Evolutionary conservation across 768 basidiomycete species (phyloP).

Genomic region (Podaxis sp.): DNA sequence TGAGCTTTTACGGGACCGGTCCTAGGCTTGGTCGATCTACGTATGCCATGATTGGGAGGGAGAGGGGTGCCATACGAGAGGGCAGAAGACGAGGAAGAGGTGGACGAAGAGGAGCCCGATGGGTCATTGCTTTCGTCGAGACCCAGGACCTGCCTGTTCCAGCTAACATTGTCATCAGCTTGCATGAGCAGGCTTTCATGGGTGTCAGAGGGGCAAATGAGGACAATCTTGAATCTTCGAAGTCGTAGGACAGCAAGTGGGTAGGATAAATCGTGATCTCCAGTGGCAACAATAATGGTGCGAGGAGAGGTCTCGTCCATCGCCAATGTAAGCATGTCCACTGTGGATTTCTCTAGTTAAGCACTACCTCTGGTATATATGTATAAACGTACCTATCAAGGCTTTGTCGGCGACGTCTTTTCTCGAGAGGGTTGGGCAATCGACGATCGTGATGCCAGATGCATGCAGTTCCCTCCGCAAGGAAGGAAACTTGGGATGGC

Average conservation of each 20-base stretch:
- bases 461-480: conserved; percentile 40
- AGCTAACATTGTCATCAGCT: conserved; percentile 49
- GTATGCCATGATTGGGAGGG: background rate
- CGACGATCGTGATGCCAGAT: conserved; percentile 40
- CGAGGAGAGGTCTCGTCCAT: conserved; percentile 44
- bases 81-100: background rate
- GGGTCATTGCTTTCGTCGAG: background rate
- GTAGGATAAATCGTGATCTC: conserved; percentile 64
- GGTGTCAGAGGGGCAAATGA: conserved; percentile 38
- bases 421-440: conserved; percentile 32
- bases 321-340: conserved; percentile 24
- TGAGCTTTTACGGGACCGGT: background rate
- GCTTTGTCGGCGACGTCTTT: conserved; percentile 45
- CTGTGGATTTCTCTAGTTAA: conserved; percentile 7
- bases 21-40: background rate
- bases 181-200: conserved; percentile 49
- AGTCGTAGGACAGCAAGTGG: conserved; percentile 52
- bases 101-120: background rate
- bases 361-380: background rate
- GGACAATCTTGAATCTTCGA: conserved; percentile 46
- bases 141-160: conserved; percentile 17
- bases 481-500: background rate
- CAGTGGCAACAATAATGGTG: conserved; percentile 60
- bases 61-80: background rate
- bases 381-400: conserved; percentile 34